Base-by-base conservation (phyloP, 768 basidiomycete species). In the Paxillus ammoniavirescens region DNA sequence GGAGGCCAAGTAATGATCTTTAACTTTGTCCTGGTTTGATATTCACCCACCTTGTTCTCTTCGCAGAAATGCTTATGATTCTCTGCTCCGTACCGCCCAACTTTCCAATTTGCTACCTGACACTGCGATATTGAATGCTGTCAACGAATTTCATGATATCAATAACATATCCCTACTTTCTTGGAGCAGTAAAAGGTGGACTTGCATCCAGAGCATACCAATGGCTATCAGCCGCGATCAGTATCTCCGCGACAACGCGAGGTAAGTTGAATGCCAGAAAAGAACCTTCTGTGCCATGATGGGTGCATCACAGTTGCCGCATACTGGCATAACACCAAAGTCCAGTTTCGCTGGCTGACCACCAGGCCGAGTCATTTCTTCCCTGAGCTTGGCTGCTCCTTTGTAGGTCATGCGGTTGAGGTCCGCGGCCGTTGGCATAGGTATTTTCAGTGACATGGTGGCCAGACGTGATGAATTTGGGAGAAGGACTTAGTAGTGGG, bases 101-200 rank as follows among this genome's bases (percentile, higher is more conserved):
- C 31, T 49, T 70, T 75, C 73, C 74, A 75, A 48, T 70, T 59
- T 15, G 63, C 60, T n/a, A 60, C 51, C 54, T 75, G 73, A 53
- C 72, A 75, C 72, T 73, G 42, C 10, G 43, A 18, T 36, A 55
- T 35, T 23, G 44, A 13, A 10, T 47, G 28, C 1, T 38, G 41
- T 56, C 35, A 50, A 57, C 41, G 54, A 40, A 56, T 47, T 51
- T 8, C 14, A 8, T 26, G 33, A 15, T 31, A 15, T 33, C 31
- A 26, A 33, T 7, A 40, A 35, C 9, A 9, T 4, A 28, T 31
- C 54, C 55, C 14, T 36, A 60, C 68, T 48, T 61, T 63, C 53
- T 55, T 70, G 35, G 68, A 66, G 53, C 70, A 70, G 37, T 70
- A 70, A 33, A 70, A n/a, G 14, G 59, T 54, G 8, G 68, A 64